A percentile compares a stretch with the other conserved stretches of the same genome.
Evolutionary conservation across 2,329 filamentous ascomycete species (phyloP).

Genomic region (Fusarium torreyae): DNA sequence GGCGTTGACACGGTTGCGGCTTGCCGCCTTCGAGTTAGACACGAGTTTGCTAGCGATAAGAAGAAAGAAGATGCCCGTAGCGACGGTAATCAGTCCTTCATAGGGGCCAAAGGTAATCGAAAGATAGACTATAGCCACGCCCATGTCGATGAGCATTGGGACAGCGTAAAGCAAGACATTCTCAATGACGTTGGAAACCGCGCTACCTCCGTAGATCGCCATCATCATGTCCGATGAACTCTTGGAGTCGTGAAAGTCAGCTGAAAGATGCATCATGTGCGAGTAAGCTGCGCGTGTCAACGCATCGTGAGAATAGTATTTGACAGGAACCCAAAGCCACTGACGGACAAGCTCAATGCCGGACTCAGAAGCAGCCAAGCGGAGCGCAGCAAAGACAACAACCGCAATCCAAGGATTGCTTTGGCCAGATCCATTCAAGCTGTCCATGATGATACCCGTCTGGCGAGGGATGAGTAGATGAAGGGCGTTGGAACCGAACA

Average conservation of each 20-base stretch:
- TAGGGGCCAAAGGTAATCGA: slow-evolving; percentile 72
- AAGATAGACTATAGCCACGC: slow-evolving; percentile 72
- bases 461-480: slow-evolving; percentile 86
- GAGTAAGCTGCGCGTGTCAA: slow-evolving; percentile 70
- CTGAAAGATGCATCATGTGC: slow-evolving; percentile 72
- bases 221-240: slow-evolving; percentile 72
- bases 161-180: slow-evolving; percentile 70
- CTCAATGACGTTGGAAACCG: slow-evolving; percentile 70
- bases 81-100: slow-evolving; percentile 73
- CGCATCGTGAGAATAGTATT: slow-evolving; percentile 69
- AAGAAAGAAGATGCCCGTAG: slow-evolving; percentile 70
- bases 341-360: slow-evolving; percentile 68
- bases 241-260: slow-evolving; percentile 74
- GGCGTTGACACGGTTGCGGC: slow-evolving; percentile 66
- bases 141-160: slow-evolving; percentile 73
- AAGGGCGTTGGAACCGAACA: slow-evolving; percentile 79
- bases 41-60: slow-evolving; percentile 69
- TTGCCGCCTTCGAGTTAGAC: slow-evolving; percentile 63
- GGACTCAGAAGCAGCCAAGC: slow-evolving; percentile 68
- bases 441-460: slow-evolving; percentile 83
- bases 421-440: slow-evolving; percentile 67
- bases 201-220: slow-evolving; percentile 69
- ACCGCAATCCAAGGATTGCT: slow-evolving; percentile 68
- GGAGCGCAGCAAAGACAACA: slow-evolving; percentile 65
- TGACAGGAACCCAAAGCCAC: slow-evolving; percentile 72